Conservation (phyloP, 352 stramenopile genomes). For the Phytopythium cucurbitacearum region DNA sequence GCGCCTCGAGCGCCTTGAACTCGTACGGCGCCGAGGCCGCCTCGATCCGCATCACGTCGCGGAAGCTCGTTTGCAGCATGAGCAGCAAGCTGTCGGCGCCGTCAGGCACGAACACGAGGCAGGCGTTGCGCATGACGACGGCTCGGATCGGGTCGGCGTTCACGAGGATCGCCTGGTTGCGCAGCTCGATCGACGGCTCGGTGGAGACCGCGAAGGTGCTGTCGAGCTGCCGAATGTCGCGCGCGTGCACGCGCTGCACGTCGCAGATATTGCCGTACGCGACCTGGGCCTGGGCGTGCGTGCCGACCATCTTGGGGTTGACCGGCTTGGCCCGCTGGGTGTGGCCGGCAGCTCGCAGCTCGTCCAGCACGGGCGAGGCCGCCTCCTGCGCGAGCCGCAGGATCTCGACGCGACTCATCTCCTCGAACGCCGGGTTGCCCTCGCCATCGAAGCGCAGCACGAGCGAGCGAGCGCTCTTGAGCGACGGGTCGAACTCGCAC, state of each 20-base stretch:
- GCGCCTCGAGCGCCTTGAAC: slow-evolving; percentile 44
- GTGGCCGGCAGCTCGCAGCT: too few relatives aligned
- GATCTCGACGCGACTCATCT: slow-evolving; percentile 21
- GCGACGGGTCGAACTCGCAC: slow-evolving; percentile 9
- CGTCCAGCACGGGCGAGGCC: slow-evolving; percentile 4
- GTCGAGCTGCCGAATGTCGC: slow-evolving; percentile 38
- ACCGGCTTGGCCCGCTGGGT: too few relatives aligned
- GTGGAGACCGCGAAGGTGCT: slow-evolving; percentile 27
- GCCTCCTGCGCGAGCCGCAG: slow-evolving; percentile 26
- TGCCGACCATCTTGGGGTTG: too few relatives aligned
- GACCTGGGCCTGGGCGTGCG: slow-evolving; percentile 4
- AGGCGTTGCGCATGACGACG: slow-evolving; percentile 43
- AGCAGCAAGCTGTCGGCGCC: slow-evolving; percentile 40
- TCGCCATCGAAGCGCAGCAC: slow-evolving; percentile 23
- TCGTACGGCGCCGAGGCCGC: slow-evolving; percentile 44
- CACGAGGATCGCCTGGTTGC: slow-evolving; percentile 36
- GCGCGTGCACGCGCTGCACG: slow-evolving; percentile 29
- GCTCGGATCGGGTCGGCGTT: slow-evolving; percentile 38
- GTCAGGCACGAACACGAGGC: slow-evolving; percentile 41
- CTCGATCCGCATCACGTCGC: slow-evolving; percentile 24
- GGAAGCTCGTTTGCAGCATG: slow-evolving; percentile 52
- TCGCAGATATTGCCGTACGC: not conserved
- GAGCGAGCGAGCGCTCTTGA: slow-evolving; percentile 9
- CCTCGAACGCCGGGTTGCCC: slow-evolving; percentile 17
- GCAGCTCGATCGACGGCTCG: slow-evolving; percentile 25